These are phyloP conservation scores for Sordaria brevicollis DNA, from an alignment of 495 filamentous ascomycete species.

Conservation along the genomic window DNA sequence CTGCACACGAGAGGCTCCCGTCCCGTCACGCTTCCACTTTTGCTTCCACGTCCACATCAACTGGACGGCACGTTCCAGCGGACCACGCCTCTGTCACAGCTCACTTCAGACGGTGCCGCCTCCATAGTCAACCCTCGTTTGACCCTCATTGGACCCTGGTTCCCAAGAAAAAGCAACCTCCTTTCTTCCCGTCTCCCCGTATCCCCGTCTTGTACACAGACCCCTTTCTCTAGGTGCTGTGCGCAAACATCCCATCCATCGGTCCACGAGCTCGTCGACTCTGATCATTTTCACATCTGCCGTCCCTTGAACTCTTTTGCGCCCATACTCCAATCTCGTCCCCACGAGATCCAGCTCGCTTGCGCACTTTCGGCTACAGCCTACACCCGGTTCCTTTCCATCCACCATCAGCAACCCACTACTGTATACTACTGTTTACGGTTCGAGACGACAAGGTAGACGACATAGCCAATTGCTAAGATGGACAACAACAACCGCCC, in stretches of 20 bases:
- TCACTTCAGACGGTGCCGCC: background rate
- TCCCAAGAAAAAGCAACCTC: slow-evolving; percentile 11
- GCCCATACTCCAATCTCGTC: background rate
- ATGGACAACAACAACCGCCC: slow-evolving; percentile 52
- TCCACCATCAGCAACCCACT: background rate
- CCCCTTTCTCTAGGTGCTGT: background rate
- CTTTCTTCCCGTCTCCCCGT: background rate
- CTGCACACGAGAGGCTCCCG: background rate
- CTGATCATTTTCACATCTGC: background rate
- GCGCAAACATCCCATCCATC: background rate
- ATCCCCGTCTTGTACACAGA: background rate
- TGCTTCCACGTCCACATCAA: background rate
- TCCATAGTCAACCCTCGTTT: background rate
- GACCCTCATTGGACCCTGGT: slow-evolving; percentile 6
- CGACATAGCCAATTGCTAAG: slow-evolving; percentile 13
- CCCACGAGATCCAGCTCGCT: background rate
- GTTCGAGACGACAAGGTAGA: background rate
- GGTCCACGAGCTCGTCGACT: background rate
- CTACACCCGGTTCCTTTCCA: background rate
- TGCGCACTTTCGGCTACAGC: background rate
- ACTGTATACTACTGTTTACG: no score
- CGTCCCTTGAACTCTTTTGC: background rate
- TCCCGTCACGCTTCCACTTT: background rate
- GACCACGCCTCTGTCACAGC: background rate
- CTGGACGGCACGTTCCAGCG: background rate